Percentiles rank a stretch among this genome's conserved stretches.
Conservation (phyloP, 1,284 basidiomycete species). For the Neonothopanus nambi region DNA sequence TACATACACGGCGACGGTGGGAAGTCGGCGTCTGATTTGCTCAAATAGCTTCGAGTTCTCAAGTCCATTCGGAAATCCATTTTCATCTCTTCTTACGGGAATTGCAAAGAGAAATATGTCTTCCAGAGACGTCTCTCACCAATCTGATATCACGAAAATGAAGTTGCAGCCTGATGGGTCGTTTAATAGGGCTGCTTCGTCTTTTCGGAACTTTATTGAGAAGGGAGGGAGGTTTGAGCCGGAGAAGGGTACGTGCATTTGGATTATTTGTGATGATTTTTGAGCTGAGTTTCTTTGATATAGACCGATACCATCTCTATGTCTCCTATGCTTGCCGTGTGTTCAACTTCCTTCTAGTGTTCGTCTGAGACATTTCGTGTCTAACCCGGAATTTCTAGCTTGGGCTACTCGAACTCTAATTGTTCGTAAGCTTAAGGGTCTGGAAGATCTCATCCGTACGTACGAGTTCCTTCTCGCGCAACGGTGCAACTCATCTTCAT, state of each 20-base stretch:
- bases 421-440: constrained; percentile 86
- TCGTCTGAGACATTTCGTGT: too few species aligned
- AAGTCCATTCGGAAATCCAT: too few species aligned
- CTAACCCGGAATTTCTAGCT: constrained; percentile 41
- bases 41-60: too few species aligned
- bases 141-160: constrained; percentile 54
- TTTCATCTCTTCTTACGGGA: too few species aligned
- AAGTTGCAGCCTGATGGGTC: constrained; percentile 70
- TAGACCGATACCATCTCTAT: constrained; percentile 88
- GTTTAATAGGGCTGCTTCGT: constrained; percentile 76
- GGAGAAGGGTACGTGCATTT: constrained; percentile 64
- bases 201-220: constrained; percentile 77
- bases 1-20: too few species aligned
- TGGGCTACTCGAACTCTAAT: constrained; percentile 96
- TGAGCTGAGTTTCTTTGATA: constrained; percentile 5
- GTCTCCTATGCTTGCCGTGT: constrained; percentile 80
- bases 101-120: not conserved
- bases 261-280: not conserved
- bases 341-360: constrained; percentile 37
- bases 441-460: constrained; percentile 83
- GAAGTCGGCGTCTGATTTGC: too few species aligned
- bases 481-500: too few species aligned
- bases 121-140: constrained; percentile 15
- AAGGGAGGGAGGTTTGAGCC: constrained; percentile 77
- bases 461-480: too few species aligned